A percentile compares a stretch with the other conserved stretches of the same genome.
Conservation (phyloP, 345 rosid genomes). For the Litchi chinensis region DNA sequence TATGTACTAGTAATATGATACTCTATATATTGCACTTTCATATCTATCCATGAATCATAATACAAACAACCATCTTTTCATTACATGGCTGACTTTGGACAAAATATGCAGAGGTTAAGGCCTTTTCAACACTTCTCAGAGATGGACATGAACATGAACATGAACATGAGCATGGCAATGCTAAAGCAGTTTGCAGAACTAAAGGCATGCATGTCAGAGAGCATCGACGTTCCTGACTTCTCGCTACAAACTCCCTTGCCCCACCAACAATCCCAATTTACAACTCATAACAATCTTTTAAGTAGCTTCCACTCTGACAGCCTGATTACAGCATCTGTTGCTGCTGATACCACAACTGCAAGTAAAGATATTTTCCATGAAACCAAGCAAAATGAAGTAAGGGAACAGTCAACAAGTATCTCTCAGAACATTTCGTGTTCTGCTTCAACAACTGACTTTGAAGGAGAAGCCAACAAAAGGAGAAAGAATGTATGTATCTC, state of each 20-base stretch:
- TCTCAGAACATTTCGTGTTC: constrained; percentile 29
- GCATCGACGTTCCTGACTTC: constrained; percentile 25
- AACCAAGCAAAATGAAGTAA: constrained; percentile 31
- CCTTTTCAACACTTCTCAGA: constrained; percentile 27
- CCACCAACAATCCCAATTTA: constrained; percentile 32
- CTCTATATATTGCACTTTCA: constrained; percentile 6
- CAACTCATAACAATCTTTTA: constrained; percentile 9
- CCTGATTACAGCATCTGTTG: constrained; percentile 13
- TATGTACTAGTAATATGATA: too few species aligned
- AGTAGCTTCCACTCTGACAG: constrained; percentile 14
- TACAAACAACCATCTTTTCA: constrained; percentile 8
- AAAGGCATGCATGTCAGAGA: constrained; percentile 35
- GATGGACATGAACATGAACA: constrained; percentile 34
- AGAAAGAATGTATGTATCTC: constrained; percentile 25
- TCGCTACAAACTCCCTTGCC: constrained; percentile 29
- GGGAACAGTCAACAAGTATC: constrained; percentile 29
- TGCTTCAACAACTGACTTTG: constrained; percentile 25
- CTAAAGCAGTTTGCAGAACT: constrained; percentile 36
- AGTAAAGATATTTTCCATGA: constrained; percentile 22
- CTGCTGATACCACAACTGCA: constrained; percentile 8
- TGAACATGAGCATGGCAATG: constrained; percentile 20
- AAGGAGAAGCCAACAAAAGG: constrained; percentile 17
- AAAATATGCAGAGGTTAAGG: constrained; percentile 34
- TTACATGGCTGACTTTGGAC: constrained; percentile 35
- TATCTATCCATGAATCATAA: neutral